Evolutionary conservation across 2,329 filamentous ascomycete genomes (phyloP).

Genomic region (Phialophora verrucosa): DNA sequence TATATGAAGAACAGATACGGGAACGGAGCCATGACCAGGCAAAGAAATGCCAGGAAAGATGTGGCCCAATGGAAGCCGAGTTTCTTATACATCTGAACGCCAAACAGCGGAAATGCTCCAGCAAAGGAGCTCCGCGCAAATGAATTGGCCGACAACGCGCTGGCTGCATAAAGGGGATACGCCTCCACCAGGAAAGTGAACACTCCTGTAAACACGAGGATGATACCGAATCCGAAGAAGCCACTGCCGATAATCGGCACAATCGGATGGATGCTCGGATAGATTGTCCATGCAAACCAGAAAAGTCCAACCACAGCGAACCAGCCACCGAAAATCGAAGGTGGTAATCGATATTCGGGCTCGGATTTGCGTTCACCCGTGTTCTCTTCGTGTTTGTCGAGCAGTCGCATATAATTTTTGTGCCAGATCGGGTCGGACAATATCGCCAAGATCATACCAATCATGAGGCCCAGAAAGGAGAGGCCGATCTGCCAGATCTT

Average conservation of each 20-base stretch:
- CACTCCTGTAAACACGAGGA: conserved; percentile 80
- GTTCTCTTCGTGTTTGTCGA: conserved; percentile 46
- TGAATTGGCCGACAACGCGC: conserved; percentile 80
- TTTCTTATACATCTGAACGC: conserved; percentile 46
- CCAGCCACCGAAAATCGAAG: conserved; percentile 73
- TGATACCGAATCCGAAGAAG: conserved; percentile 73
- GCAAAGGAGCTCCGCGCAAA: conserved; percentile 80
- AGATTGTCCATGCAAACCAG: conserved; percentile 87
- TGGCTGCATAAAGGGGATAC: conserved; percentile 55
- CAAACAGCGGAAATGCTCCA: conserved; percentile 63
- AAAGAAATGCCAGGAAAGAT: conserved; percentile 49
- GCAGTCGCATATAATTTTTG: conserved; percentile 50
- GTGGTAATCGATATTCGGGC: conserved; percentile 84
- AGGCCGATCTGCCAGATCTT: conserved; percentile 42
- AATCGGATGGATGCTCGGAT: conserved; percentile 75
- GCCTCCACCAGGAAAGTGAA: conserved; percentile 84
- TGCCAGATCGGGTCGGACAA: conserved; percentile 55
- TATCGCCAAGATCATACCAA: conserved; percentile 55
- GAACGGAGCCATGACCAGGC: conserved; percentile 53
- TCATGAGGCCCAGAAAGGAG: conserved; percentile 56
- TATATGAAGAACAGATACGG: conserved; percentile 58
- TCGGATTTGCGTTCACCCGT: conserved; percentile 62
- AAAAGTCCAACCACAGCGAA: conserved; percentile 83
- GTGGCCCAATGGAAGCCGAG: conserved; percentile 50
- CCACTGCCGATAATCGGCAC: conserved; percentile 73